phyloP scores from a whole-genome alignment of 257 asterid species.

The Asclepias syriaca region DNA sequence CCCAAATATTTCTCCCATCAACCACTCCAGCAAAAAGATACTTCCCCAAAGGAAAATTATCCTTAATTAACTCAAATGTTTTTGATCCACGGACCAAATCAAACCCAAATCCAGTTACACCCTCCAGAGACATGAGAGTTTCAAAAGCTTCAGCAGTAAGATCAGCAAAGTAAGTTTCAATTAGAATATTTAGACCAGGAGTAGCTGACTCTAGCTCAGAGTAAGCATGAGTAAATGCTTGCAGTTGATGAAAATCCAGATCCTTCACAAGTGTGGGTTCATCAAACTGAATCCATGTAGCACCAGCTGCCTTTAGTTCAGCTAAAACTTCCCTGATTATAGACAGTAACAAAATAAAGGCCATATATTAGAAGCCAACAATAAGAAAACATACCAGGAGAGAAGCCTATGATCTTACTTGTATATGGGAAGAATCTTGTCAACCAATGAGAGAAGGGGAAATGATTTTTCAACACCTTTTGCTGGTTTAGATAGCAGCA shows the following conservation, averaged over 20 bases:
- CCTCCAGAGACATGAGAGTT: slow-evolving; percentile 61
- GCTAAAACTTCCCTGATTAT: slow-evolving; percentile 75
- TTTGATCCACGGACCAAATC: slow-evolving; percentile 80
- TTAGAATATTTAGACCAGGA: slow-evolving; percentile 55
- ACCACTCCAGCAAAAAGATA: slow-evolving; percentile 93
- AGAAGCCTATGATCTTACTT: slow-evolving; percentile 36
- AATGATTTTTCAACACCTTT: slow-evolving; percentile 86
- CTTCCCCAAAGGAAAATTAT: slow-evolving; percentile 75
- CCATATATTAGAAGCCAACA: not conserved
- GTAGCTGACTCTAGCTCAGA: slow-evolving; percentile 63
- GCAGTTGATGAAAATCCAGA: slow-evolving; percentile 78
- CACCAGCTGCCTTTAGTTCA: slow-evolving; percentile 91
- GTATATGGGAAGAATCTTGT: slow-evolving; percentile 86
- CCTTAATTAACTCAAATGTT: slow-evolving; percentile 74
- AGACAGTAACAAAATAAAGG: slow-evolving; percentile 12
- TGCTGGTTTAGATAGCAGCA: slow-evolving; percentile 86
- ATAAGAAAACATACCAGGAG: not conserved
- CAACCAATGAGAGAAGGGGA: slow-evolving; percentile 69
- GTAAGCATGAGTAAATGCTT: slow-evolving; percentile 79
- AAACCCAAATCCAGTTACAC: slow-evolving; percentile 71
- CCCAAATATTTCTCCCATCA: slow-evolving; percentile 99
- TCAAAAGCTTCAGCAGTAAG: slow-evolving; percentile 75
- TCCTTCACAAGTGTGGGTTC: slow-evolving; percentile 88
- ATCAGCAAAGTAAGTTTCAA: slow-evolving; percentile 87
- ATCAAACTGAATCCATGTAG: slow-evolving; percentile 87